These are phyloP conservation scores for Vaccinium myrtillus DNA, from an alignment of 148 eudicot genomes.

Conservation along the genomic window DNA sequence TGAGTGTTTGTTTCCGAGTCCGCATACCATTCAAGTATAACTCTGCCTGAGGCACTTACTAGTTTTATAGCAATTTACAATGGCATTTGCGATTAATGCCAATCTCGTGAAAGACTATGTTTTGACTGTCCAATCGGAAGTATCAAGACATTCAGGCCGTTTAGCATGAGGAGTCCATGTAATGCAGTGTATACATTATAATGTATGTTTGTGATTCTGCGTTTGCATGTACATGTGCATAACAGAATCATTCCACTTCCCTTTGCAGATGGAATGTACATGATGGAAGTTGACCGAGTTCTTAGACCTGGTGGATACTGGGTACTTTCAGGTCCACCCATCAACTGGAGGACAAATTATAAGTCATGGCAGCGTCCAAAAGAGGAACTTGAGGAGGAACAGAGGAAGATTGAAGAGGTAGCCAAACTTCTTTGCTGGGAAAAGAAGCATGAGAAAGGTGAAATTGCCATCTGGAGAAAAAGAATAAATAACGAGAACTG, in stretches of 20 bases:
- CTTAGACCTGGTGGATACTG: conserved; percentile 59
- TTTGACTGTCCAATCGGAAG: neutral
- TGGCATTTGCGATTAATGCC: neutral
- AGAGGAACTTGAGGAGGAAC: conserved; percentile 52
- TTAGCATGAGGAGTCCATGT: neutral
- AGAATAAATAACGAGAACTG: conserved; percentile 29
- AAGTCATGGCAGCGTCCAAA: conserved; percentile 46
- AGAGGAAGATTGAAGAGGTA: conserved; percentile 45
- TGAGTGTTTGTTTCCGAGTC: neutral
- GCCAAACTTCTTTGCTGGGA: conserved; percentile 64
- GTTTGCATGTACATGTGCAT: neutral
- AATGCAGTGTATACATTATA: neutral
- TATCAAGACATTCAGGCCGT: neutral
- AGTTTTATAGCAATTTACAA: neutral
- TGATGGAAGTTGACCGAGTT: conserved; percentile 68
- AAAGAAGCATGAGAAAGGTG: conserved; percentile 53
- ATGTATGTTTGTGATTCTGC: neutral
- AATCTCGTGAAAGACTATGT: neutral
- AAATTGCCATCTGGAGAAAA: conserved; percentile 58
- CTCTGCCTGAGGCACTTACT: neutral
- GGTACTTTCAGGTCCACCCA: conserved; percentile 57
- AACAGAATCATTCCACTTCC: neutral
- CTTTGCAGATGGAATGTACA: conserved; percentile 44
- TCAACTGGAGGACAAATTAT: conserved; percentile 51
- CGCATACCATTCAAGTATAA: neutral